phyloP scores from a whole-genome alignment of 768 basidiomycete genomes.

The Suillus spraguei region DNA sequence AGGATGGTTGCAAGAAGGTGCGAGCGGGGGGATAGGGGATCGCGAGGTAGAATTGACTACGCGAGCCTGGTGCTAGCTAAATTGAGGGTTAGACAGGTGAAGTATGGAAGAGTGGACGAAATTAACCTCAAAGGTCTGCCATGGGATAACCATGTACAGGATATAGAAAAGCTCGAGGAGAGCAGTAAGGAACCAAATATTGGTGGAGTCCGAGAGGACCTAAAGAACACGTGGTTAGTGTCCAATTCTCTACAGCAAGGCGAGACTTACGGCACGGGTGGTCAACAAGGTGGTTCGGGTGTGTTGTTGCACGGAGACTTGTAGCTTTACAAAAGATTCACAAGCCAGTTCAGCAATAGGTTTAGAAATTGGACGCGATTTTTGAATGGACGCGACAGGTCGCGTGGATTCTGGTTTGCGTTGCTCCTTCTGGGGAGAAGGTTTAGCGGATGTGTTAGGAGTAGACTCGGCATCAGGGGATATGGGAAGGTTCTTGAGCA shows the following conservation, averaged over 20 bases:
- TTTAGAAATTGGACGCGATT: slow-evolving; percentile 24
- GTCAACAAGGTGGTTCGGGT: slow-evolving; percentile 22
- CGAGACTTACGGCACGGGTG: slow-evolving; percentile 31
- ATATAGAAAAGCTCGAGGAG: slow-evolving; percentile 57
- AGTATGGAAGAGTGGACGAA: slow-evolving; percentile 7
- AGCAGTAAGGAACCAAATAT: slow-evolving; percentile 59
- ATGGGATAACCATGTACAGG: slow-evolving; percentile 54
- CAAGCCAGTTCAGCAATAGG: slow-evolving; percentile 25
- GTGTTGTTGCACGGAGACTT: slow-evolving; percentile 22
- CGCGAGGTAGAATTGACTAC: slow-evolving; percentile 19
- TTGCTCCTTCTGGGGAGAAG: slow-evolving; percentile 24
- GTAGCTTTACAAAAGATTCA: slow-evolving; percentile 24
- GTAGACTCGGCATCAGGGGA: slow-evolving; percentile 37
- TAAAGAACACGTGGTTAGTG: slow-evolving; percentile 20
- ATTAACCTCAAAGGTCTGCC: slow-evolving; percentile 47
- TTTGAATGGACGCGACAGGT: slow-evolving; percentile 29
- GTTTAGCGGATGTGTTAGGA: neutral
- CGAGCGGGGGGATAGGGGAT: slow-evolving; percentile 52
- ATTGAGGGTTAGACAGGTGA: neutral
- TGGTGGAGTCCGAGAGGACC: slow-evolving; percentile 68
- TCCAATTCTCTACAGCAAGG: neutral
- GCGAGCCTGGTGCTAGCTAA: slow-evolving; percentile 7
- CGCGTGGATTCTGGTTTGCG: neutral
- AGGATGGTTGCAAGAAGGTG: slow-evolving; percentile 46
- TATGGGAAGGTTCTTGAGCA: slow-evolving; percentile 47